Base-by-base conservation (phyloP, 108 stramenopile genomes). In the Licmophora abbreviata region DNA sequence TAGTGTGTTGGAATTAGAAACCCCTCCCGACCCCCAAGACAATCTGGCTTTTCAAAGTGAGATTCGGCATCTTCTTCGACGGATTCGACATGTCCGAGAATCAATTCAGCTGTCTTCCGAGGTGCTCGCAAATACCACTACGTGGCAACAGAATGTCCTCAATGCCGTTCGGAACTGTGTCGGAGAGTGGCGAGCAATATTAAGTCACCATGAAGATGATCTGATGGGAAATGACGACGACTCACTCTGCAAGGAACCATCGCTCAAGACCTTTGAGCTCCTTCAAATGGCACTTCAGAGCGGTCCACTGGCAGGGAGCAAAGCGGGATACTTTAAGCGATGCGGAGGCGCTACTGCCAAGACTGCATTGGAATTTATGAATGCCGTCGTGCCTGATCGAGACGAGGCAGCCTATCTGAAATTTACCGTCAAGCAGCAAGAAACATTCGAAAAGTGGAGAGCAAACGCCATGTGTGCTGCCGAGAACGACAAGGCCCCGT, bases 271-370 rank as follows among this genome's bases (percentile, higher is more conserved):
- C 0, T 85, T 79, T 54, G 52, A 42, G 37, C 33, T 89, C 14
- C 23, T 89, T 15, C 88, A 89, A 61, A 66, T 64, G 43, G 48
- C 76, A 11, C 51, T 89, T 41, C 88, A 89, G 65, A 59, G 51
- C 22, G 88, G 88, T 17, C 88, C 88, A 0, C 54, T 89, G 60
- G 53, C 67, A 17, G 88, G 88, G 7, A 52, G 66, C 43, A 83
- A 89, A 36, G 74, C 88, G 29, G 88, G 88, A 3, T 89, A 89
- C 50, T 89, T 85, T 54, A 85, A 85, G 44, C 70, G 88, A 29
- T 85, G 88, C 52, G 88, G 88, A 2, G 54, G 71, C 24, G 64
- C 72, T 15, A 71, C 76, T n/a, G 83, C 88, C 0, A 54, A 48
- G 4, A 61, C 71, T 49, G 83, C 72, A 3, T 46, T 61, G 20